phyloP scores from a whole-genome alignment of 495 filamentous ascomycete species.

The Aspergillus nanangensis region DNA sequence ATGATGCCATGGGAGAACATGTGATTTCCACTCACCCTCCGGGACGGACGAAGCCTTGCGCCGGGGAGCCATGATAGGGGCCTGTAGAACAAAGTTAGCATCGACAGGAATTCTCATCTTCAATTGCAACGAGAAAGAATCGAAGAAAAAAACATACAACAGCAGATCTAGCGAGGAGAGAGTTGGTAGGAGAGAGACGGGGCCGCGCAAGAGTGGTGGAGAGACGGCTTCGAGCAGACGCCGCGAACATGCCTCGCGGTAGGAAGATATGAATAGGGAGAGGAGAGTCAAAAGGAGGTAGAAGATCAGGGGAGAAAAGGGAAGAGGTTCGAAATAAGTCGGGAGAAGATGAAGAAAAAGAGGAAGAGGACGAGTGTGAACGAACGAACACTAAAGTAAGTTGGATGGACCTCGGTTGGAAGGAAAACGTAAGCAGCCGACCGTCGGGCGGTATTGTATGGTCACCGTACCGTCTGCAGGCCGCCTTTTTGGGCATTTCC shows the following conservation, averaged over 20 bases:
- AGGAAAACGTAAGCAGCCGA: conserved; percentile 4
- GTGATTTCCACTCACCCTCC: conserved; percentile 38
- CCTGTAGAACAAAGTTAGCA: conserved; percentile 17
- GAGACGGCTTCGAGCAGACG: conserved; percentile 44
- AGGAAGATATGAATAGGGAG: conserved; percentile 11
- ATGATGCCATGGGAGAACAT: conserved; percentile 7
- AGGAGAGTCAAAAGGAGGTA: conserved; percentile 6
- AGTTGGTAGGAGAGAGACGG: conserved; percentile 33
- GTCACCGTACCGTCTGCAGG: conserved; percentile 3
- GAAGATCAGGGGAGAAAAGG: conserved; percentile 7
- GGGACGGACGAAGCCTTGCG: conserved; percentile 44
- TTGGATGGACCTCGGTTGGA: conserved; percentile 18
- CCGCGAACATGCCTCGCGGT: conserved; percentile 46
- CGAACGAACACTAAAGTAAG: conserved; percentile 6
- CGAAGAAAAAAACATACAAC: conserved; percentile 32
- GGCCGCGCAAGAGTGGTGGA: conserved; percentile 35
- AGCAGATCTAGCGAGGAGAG: conserved; percentile 34
- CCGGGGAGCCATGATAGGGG: conserved; percentile 38
- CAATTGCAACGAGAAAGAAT: neutral
- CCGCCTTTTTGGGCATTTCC: neutral
- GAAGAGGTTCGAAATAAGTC: conserved; percentile 8
- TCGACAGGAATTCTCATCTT: neutral
- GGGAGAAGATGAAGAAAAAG: conserved; percentile 12
- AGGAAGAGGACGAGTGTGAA: conserved; percentile 10
- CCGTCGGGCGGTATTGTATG: conserved; percentile 7